A percentile compares a stretch with the other conserved stretches of the same genome.
Conservation (phyloP, 2,329 filamentous ascomycete genomes). For the Colletotrichum liaoningense region DNA sequence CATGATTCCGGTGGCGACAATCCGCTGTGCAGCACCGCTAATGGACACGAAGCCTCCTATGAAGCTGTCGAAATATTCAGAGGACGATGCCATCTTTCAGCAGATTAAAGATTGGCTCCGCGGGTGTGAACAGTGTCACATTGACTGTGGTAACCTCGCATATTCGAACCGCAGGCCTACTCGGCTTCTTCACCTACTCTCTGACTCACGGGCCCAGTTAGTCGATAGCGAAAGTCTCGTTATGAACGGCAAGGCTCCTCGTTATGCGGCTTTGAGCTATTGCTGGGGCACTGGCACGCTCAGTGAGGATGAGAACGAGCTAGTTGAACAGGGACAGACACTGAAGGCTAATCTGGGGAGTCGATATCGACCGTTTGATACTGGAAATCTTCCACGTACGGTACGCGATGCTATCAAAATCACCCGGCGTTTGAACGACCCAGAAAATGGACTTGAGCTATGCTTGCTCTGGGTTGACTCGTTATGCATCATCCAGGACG, state of each 20-base stretch:
- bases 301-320: neutral
- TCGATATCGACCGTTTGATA: neutral
- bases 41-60: too few species aligned
- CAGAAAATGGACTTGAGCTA: conserved; percentile 39
- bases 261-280: neutral
- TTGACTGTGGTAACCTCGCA: neutral
- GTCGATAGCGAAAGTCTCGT: neutral
- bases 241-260: neutral
- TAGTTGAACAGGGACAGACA: neutral
- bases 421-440: neutral
- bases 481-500: conserved; percentile 56
- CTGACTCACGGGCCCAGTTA: neutral
- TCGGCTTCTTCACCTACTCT: neutral
- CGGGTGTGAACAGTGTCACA: too few species aligned
- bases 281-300: neutral
- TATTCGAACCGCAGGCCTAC: neutral
- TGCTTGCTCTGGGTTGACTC: conserved; percentile 58
- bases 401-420: neutral
- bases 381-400: neutral
- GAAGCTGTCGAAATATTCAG: too few species aligned
- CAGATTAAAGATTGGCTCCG: too few species aligned
- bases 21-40: too few species aligned
- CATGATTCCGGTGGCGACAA: too few species aligned
- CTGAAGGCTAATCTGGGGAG: neutral
- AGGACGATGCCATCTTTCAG: too few species aligned